Evolutionary conservation across 306 rosid genomes (phyloP).

Genomic region (Mimosa pudica): DNA sequence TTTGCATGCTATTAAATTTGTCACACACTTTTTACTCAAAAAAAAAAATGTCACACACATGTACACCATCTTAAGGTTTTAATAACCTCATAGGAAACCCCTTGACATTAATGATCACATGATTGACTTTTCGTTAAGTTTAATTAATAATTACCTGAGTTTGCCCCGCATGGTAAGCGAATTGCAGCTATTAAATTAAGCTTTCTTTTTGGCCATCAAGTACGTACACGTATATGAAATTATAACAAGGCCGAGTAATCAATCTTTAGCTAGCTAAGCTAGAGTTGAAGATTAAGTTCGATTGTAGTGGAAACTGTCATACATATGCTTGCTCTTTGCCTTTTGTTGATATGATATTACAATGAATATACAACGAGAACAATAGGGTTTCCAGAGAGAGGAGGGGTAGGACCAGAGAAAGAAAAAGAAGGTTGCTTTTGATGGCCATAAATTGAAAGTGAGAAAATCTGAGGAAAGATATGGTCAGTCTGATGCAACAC

Average conservation of each 20-base stretch:
- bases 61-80: neutral
- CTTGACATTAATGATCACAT: neutral
- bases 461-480: constrained; percentile 56
- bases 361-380: neutral
- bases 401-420: neutral
- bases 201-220: neutral
- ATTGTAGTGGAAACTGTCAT: neutral
- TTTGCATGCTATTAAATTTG: neutral
- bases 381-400: neutral
- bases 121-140: neutral
- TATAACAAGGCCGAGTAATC: neutral
- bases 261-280: neutral
- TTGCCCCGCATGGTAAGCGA: neutral
- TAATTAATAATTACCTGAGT: neutral
- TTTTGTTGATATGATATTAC: neutral
- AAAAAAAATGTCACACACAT: too few species aligned
- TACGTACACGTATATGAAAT: neutral
- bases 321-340: neutral
- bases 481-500: constrained; percentile 27
- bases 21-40: too few species aligned
- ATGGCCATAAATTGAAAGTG: constrained; percentile 31
- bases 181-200: neutral
- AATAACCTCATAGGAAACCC: neutral
- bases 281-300: neutral
- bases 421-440: constrained; percentile 27